Conservation (phyloP, 495 filamentous ascomycete genomes). For the Aspergillus bridgeri region DNA sequence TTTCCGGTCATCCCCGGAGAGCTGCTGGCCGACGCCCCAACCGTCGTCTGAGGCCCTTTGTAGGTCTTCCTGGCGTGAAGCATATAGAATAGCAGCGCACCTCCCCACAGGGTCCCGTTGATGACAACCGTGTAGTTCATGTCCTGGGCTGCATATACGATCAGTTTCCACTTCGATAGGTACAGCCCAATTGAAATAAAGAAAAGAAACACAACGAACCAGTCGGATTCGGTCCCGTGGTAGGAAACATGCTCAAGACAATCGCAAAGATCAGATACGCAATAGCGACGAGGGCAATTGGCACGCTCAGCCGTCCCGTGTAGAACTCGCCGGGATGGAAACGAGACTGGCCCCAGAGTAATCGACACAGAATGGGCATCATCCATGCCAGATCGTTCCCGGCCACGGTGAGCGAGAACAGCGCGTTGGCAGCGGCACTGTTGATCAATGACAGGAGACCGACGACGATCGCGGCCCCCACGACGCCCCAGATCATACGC, state of each 20-base stretch:
- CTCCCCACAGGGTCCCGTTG: conserved; percentile 59
- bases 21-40: conserved; percentile 20
- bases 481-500: conserved; percentile 52
- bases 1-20: not conserved
- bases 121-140: conserved; percentile 70
- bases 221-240: conserved; percentile 48
- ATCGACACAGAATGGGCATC: conserved; percentile 54
- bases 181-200: not conserved
- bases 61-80: conserved; percentile 67
- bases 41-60: conserved; percentile 67
- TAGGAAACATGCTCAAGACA: conserved; percentile 53
- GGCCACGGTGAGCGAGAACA: conserved; percentile 59
- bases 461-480: conserved; percentile 47
- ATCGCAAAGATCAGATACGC: conserved; percentile 52
- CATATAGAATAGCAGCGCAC: conserved; percentile 59
- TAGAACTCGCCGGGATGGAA: conserved; percentile 58
- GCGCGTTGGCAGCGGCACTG: conserved; percentile 50
- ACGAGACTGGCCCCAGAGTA: conserved; percentile 55
- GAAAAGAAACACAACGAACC: conserved; percentile 31
- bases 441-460: conserved; percentile 55
- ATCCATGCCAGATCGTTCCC: conserved; percentile 58
- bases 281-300: conserved; percentile 51
- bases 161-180: too few species aligned
- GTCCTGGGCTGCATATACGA: conserved; percentile 31
- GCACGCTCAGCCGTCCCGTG: conserved; percentile 46